Base-by-base conservation (phyloP, 257 asterid genomes). In the Gentiana macrophylla region DNA sequence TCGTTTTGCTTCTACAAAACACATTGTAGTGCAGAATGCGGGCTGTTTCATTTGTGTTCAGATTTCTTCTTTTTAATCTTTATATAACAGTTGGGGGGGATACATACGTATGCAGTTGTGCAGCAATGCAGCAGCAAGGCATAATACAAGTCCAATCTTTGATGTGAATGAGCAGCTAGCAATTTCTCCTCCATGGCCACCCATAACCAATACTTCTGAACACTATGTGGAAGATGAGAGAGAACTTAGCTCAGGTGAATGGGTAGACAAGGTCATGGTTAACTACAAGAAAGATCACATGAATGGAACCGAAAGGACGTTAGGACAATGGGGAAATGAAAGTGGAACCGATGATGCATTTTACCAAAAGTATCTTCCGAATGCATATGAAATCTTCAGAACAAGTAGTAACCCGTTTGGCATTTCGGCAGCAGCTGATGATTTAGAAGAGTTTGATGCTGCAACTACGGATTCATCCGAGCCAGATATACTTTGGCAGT, bases 181-280 rank as follows among this genome's bases (percentile, higher is more conserved):
- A 9, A 80, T 76, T 61, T 87, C 98, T 12, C 92, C 94, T 52
- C 69, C 76, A 2, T 91, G 98, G 98, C 94, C 98, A 24, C 94
- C 90, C 10, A 65, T 86, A 61, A 70, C 60, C 71, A 72, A 74
- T 67, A 70, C 79, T 6, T 41, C 68, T 62, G 93, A 69, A 67
- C 73, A 65, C 73, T 66, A 65, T 13, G 73, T 56, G 35, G 89
- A 69, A n/a, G 87, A 82, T 45, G 96, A 84, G 35, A 75, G 74
- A 73, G 95, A 86, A 61, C 63, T 70, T 45, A 74, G 80, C 68
- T 63, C 87, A 1, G 94, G 89, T 43, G 98, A 82, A 68, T 91
- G 98, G 98, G 92, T 86, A 56, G 98, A 91, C 83, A 91, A 91
- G 74, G 83, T 80, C 60, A 91, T 91, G 98, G 95, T 91, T 66